Base-by-base conservation (phyloP, 2,329 filamentous ascomycete species). In the Stemphylium vesicarium region DNA sequence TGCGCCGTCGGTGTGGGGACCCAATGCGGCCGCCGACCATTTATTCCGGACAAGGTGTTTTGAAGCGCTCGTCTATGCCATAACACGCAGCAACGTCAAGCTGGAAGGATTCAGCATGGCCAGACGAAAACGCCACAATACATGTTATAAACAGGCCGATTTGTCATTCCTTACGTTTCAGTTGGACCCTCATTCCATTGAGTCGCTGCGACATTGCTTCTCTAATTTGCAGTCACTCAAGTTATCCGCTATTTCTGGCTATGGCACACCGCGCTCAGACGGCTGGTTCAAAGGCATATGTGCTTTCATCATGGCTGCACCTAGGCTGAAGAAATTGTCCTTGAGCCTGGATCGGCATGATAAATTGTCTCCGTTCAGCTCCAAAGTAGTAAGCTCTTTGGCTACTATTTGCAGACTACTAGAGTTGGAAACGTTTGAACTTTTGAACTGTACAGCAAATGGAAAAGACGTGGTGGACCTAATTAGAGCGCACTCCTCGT, bases 211-310 rank as follows among this genome's bases (percentile, higher is more conserved):
- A 0, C 18, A 53, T 15, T 41, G 53, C 12, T 66, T 72, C 29
- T 39, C 33, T 3, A 41, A 38, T 13, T 48, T 72, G 2, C 53
- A 53, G 4, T 44, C 59, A 7, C 52, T 73, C 35, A 56, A 55
- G 1, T 42, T 72, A 1, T 67, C 64, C 4, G 57, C 69, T 11
- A 49, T 61, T 26, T 53, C 57, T 2, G 41, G 49, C 13, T 57
- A 61, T 24, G 53, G 57, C 9, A 57, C 37, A 9, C 43, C 54
- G 8, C 63, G 58, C 6, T 24, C 55, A 11, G 57, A 64, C 7
- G 64, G 65, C 18, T 71, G 69, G 66, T 58, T 65, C 16, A 62
- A 62, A 11, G 50, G 53, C 1, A 36, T 72, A 1, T 58, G 53
- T 26, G 54, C 63, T 3, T 62, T 73, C 29, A 57, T 73, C 20